Evolutionary conservation across 2,329 filamentous ascomycete genomes (phyloP).

Genomic region (Colletotrichum caudatum): DNA sequence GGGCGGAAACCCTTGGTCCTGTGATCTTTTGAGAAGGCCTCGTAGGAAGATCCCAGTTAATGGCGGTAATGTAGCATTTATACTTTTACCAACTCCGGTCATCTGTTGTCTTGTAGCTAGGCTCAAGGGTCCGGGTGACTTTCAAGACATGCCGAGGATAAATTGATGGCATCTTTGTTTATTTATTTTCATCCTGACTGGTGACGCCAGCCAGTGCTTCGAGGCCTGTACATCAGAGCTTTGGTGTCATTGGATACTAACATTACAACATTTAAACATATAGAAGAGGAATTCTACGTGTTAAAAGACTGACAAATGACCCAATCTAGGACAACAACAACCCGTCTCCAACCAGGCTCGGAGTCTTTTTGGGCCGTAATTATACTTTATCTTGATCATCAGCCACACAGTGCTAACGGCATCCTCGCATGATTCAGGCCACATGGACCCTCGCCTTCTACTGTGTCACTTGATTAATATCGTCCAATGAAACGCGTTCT

Average conservation of each 20-base stretch:
- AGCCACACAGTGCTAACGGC: constrained; percentile 19
- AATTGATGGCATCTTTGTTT: background rate
- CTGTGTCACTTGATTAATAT: background rate
- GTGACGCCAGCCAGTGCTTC: background rate
- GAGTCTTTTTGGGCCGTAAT: background rate
- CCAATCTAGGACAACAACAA: background rate
- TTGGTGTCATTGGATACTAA: background rate
- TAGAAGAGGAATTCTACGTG: background rate
- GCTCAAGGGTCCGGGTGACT: constrained; percentile 7
- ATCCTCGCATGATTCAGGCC: background rate
- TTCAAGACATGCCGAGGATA: background rate
- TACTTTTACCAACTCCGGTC: constrained; percentile 14
- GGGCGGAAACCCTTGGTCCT: background rate
- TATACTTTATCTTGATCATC: constrained; percentile 36
- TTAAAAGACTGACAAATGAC: background rate
- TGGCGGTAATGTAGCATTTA: constrained; percentile 19
- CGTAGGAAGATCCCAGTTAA: background rate
- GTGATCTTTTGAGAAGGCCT: background rate
- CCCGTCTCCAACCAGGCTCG: constrained; percentile 4
- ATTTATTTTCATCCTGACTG: background rate
- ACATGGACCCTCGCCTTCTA: background rate
- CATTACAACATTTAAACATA: background rate
- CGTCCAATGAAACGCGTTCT: background rate
- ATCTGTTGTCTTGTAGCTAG: background rate
- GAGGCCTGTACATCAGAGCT: background rate